Evolutionary conservation across 352 stramenopile species (phyloP).

Genomic region (Phytophthora lateralis): DNA sequence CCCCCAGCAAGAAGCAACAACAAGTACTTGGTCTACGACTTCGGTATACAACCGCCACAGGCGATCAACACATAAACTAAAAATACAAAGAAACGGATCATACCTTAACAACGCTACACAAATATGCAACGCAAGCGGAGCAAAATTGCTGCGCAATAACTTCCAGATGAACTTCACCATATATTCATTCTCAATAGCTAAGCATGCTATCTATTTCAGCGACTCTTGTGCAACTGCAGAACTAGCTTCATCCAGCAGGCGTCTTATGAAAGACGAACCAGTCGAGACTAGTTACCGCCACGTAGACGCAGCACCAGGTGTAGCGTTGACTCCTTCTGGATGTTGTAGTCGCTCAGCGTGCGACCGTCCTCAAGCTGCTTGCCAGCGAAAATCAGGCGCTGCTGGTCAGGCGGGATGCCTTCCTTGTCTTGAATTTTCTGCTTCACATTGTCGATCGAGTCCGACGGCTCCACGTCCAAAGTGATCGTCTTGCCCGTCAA

Average conservation of each 20-base stretch:
- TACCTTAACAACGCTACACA: background rate
- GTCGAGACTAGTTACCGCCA: conserved; percentile 35
- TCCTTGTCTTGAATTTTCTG: conserved; percentile 55
- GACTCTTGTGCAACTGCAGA: conserved; percentile 9
- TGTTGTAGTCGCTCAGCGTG: conserved; percentile 93
- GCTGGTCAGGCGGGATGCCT: conserved; percentile 94
- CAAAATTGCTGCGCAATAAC: too few relatives aligned
- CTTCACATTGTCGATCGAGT: conserved; percentile 86
- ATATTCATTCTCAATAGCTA: conserved; percentile 22
- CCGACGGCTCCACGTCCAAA: conserved; percentile 29
- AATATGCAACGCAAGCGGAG: too few relatives aligned
- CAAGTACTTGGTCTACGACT: too few relatives aligned
- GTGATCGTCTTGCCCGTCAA: conserved; percentile 75
- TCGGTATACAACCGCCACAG: too few relatives aligned
- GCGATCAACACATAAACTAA: background rate
- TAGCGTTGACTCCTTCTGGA: conserved; percentile 96
- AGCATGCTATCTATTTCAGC: background rate
- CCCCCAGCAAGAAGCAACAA: background rate
- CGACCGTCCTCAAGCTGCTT: conserved; percentile 96
- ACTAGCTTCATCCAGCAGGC: conserved; percentile 12
- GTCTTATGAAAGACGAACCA: background rate
- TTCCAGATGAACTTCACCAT: conserved; percentile 12
- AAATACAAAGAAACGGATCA: background rate
- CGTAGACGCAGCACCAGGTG: conserved; percentile 95
- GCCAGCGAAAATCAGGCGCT: conserved; percentile 96